Base-by-base conservation (phyloP, 768 basidiomycete species). In the Serendipita sp. region DNA sequence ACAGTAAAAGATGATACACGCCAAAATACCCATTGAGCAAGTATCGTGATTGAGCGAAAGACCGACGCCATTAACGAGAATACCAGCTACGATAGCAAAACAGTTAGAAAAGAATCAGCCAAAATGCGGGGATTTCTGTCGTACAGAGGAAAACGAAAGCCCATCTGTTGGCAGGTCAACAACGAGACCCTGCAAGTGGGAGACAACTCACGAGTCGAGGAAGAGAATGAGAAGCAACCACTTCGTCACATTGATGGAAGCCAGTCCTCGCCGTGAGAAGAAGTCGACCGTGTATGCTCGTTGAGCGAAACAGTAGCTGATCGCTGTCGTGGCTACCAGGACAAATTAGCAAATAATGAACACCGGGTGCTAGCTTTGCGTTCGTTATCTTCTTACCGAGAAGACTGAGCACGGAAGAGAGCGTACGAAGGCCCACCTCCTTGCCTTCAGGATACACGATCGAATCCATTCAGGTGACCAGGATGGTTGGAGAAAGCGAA, bases 61-160 rank as follows among this genome's bases (percentile, higher is more conserved):
- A 3, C 80, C 79, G 7, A 76, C 68, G 7, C 78, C 80, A 60
- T 75, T 75, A 1, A 79, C 70, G 9, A 81, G 66, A 0, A 79
- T 64, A 0, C 75, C 76, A 60, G 75, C 78, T 79, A 65, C 31
- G 34, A 14, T 38, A 14, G 34, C 7, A 38, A 58, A 4, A 9
- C n/a, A 1, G 31, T 58, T 31, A 58, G 22, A 2, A 7, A 17
- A 33, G 28, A n/a, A n/a, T n/a, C n/a, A 22, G 45, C 26, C 11
- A 24, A 26, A 58, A 24, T 50, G 22, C 38, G 20, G 14, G 26
- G 51, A 30, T 11, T 22, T 3, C 9, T 11, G 28, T 13, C 53
- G 31, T 34, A 62, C 62, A 42, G 34, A 60, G 44, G 14, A 50
- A 53, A n/a, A 65, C 42, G 24, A 64, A 61, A 22, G 63, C 24